Evolutionary conservation across 1,139 yeast genomes (phyloP), one percentile per base, ranked within the genome.

Genomic region (Schwanniomyces etchellsii): DNA sequence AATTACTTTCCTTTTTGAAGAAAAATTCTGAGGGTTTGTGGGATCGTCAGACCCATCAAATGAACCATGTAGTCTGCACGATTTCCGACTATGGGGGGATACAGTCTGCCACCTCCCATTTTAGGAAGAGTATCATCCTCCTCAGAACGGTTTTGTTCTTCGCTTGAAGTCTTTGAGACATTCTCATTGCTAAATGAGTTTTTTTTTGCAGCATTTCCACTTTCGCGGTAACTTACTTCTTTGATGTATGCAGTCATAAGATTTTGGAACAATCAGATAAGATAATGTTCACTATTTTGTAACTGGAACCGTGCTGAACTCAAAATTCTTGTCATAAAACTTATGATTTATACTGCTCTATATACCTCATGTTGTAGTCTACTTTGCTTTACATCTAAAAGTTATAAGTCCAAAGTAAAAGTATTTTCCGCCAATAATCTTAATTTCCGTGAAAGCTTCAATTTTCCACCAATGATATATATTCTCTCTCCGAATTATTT

Each of bases 31-130:
- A 0, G 81, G 80, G 40, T 60, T 65, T 0, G 38, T 28, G 2
- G 76, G 75, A 44, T 74, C 81, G 16, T 64, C 57, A 1, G 69
- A 66, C 1, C 78, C 77, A 37, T 66, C 72, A 41, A 55, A 74
- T 24, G 47, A n/a, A 64, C 70, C 4, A 50, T 45, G 38, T 60
- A 64, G 2, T 58, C 55, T 5, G 51, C 55, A 31, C 62, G 49
- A 16, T 55, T 56, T 1, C 64, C 64, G 21, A 60, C 47, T 5
- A 50, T 35, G 4, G 66, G 60, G 1, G 71, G 71, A 32, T 52
- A 61, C 6, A 49, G 55, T 32, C 62, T 50, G 11, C 55, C 64
- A 14, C 54, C 59, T 6, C 71, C 71, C 70, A 64, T 64, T 4
- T 32, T 35, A 2, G 70, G 70, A 32, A 63, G 42, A 9, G 64